These are phyloP conservation scores for Colletotrichum plurivorum DNA, from an alignment of 2,329 filamentous ascomycete genomes.

Conservation along the genomic window DNA sequence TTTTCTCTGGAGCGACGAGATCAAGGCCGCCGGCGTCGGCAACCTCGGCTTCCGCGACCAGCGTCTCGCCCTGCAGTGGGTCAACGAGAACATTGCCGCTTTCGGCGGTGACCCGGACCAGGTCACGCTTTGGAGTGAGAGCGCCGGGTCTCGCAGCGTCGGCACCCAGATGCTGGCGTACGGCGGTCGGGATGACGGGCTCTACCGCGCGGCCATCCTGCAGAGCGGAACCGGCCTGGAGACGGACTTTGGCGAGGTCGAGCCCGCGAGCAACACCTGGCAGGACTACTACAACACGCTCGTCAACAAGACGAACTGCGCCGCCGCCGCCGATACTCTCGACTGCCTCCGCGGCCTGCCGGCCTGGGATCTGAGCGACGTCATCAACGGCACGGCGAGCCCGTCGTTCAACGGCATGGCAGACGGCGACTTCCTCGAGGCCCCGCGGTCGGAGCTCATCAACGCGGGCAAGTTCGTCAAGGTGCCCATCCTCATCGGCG, in stretches of 20 bases:
- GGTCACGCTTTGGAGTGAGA: constrained; percentile 69
- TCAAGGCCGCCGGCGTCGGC: constrained; percentile 57
- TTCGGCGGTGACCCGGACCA: constrained; percentile 63
- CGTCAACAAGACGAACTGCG: constrained; percentile 41
- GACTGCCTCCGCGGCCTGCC: constrained; percentile 50
- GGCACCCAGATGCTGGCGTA: constrained; percentile 66
- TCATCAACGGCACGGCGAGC: constrained; percentile 47
- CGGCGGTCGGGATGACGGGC: constrained; percentile 64
- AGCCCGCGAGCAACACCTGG: constrained; percentile 40
- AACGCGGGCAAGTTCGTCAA: constrained; percentile 71
- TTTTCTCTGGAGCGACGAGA: constrained; percentile 62
- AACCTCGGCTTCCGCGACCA: constrained; percentile 68
- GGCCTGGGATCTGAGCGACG: constrained; percentile 47
- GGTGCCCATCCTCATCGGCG: constrained; percentile 74
- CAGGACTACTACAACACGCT: constrained; percentile 37
- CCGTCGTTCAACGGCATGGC: constrained; percentile 45
- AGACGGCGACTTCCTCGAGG: constrained; percentile 59
- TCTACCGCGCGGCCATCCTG: constrained; percentile 68
- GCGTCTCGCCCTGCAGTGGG: constrained; percentile 63
- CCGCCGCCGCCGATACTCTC: constrained; percentile 43
- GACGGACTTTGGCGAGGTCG: constrained; percentile 49
- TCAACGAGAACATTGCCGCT: constrained; percentile 63
- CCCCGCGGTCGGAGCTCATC: constrained; percentile 65
- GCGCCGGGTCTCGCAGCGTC: constrained; percentile 65
- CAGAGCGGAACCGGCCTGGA: constrained; percentile 62